These are phyloP conservation scores for Hymenoscyphus albidus DNA, from an alignment of 2,329 filamentous ascomycete species.

Conservation along the genomic window DNA sequence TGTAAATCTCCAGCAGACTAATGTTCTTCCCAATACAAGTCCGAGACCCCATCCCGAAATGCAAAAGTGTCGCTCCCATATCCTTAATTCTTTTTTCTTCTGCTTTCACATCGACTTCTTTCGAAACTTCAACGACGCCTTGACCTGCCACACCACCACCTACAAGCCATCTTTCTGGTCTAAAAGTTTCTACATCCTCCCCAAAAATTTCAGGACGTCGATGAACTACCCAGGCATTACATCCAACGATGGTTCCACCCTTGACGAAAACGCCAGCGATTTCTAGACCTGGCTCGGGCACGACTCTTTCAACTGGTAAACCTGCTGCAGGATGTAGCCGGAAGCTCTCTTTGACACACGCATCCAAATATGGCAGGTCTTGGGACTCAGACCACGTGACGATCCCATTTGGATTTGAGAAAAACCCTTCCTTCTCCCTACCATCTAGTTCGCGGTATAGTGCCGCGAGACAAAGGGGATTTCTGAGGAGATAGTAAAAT, in stretches of 20 bases:
- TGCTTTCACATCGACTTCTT: conserved; percentile 29
- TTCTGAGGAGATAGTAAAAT: conserved; percentile 70
- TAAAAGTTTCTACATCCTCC: conserved; percentile 58
- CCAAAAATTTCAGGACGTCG: conserved; percentile 65
- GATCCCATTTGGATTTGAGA: conserved; percentile 52
- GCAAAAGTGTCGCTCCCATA: conserved; percentile 68
- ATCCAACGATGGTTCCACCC: conserved; percentile 71
- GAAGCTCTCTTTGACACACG: conserved; percentile 74
- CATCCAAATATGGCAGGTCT: conserved; percentile 70
- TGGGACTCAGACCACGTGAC: conserved; percentile 69
- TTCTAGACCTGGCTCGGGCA: conserved; percentile 59
- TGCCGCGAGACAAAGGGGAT: conserved; percentile 50
- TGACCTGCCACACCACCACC: conserved; percentile 36
- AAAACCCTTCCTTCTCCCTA: conserved; percentile 49
- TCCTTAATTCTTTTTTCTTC: conserved; percentile 55
- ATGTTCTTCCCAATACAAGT: conserved; percentile 70
- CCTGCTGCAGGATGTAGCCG: conserved; percentile 71
- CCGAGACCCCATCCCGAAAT: conserved; percentile 67
- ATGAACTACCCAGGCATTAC: conserved; percentile 72
- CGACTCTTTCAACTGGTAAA: conserved; percentile 68
- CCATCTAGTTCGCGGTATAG: conserved; percentile 61
- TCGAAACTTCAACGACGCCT: background rate
- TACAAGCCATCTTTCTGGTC: conserved; percentile 64
- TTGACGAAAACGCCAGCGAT: conserved; percentile 60
- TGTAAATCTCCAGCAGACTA: conserved; percentile 59